phyloP scores from a whole-genome alignment of 2,329 filamentous ascomycete species.

The Monascus ruber region DNA sequence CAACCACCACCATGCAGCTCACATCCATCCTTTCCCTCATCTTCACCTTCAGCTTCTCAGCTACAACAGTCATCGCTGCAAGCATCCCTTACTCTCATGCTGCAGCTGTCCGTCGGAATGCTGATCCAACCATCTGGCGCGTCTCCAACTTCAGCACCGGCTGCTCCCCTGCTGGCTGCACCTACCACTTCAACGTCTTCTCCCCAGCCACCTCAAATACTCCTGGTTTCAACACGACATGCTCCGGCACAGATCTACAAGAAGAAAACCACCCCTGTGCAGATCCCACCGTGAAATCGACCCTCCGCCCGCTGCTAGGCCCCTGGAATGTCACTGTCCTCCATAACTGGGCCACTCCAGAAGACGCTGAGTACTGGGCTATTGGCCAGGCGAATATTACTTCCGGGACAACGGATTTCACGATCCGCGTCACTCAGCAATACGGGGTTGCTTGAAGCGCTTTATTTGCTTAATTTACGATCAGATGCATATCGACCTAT shows the following conservation, averaged over 20 bases:
- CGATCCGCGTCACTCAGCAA: constrained; percentile 10
- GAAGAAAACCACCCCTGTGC: constrained; percentile 13
- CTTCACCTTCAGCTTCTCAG: constrained; percentile 13
- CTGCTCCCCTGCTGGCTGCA: constrained; percentile 23
- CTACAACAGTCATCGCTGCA: constrained; percentile 6
- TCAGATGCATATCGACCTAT: no score
- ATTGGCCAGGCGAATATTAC: constrained; percentile 15
- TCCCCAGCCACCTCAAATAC: constrained; percentile 15
- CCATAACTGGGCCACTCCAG: constrained; percentile 14
- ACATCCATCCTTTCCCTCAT: constrained; percentile 10
- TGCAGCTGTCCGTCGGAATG: constrained; percentile 3
- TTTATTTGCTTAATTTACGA: neutral
- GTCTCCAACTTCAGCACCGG: constrained; percentile 19
- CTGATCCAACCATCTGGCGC: constrained; percentile 17
- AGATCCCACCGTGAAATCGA: constrained; percentile 10
- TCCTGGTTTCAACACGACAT: constrained; percentile 25
- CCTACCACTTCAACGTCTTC: constrained; percentile 21
- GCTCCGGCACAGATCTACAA: constrained; percentile 15
- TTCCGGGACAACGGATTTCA: constrained; percentile 8
- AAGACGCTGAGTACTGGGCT: constrained; percentile 8
- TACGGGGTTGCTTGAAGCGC: constrained; percentile 17
- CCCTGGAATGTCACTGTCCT: constrained; percentile 17
- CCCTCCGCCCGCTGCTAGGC: constrained; percentile 8
- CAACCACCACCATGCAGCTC: constrained; percentile 15
- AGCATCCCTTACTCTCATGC: constrained; percentile 6